These are phyloP conservation scores for Sicyos edulis DNA, from an alignment of 306 rosid species.

Conservation along the genomic window DNA sequence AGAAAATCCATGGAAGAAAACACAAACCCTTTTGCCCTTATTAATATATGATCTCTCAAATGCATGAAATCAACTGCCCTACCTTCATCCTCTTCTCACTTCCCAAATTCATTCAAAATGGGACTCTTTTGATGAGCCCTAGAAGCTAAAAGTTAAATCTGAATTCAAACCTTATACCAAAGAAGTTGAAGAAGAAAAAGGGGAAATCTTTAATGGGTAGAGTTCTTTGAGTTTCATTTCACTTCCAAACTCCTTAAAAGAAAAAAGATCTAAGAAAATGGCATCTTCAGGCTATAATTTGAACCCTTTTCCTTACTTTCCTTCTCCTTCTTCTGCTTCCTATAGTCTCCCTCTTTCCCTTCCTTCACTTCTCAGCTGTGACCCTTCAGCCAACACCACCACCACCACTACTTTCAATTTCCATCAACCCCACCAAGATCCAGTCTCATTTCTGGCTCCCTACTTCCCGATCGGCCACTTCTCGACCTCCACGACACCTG, in stretches of 20 bases:
- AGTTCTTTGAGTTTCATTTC: slow-evolving; percentile 22
- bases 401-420: not conserved
- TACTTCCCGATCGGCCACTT: not conserved
- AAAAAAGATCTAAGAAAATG: slow-evolving; percentile 29
- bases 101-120: too few relatives aligned
- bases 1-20: too few relatives aligned
- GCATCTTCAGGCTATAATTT: slow-evolving; percentile 35
- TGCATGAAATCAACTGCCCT: too few relatives aligned
- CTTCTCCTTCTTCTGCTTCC: slow-evolving; percentile 31
- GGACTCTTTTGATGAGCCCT: not conserved
- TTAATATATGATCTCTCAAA: too few relatives aligned
- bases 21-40: too few relatives aligned
- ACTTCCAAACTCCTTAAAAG: not conserved
- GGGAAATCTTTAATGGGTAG: slow-evolving; percentile 18
- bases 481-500: not conserved
- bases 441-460: slow-evolving; percentile 25
- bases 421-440: slow-evolving; percentile 19
- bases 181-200: too few relatives aligned
- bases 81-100: too few relatives aligned
- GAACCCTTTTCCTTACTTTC: slow-evolving; percentile 36
- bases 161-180: not conserved
- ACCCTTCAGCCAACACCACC: not conserved
- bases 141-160: not conserved
- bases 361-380: slow-evolving; percentile 6
- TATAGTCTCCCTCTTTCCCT: slow-evolving; percentile 19